These are phyloP conservation scores for Aquilaria malaccensis DNA, from an alignment of 345 rosid species.

Conservation along the genomic window DNA sequence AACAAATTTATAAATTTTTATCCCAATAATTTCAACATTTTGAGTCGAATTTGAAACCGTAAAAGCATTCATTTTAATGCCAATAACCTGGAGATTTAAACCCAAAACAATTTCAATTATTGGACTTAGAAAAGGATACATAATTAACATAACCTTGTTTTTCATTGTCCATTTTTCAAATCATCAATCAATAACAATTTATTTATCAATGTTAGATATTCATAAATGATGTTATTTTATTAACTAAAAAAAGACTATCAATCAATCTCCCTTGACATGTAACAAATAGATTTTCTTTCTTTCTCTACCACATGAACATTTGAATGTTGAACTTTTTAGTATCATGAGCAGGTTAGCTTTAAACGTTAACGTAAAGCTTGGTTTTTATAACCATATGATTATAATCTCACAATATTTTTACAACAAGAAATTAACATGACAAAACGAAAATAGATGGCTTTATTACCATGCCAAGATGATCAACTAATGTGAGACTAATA, in stretches of 20 bases:
- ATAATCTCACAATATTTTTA: not conserved
- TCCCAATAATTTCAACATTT: constrained; percentile 85
- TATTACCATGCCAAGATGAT: constrained; percentile 92
- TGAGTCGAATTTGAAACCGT: constrained; percentile 86
- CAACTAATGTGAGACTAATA: constrained; percentile 84
- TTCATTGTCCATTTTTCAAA: no score
- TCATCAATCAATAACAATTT: no score
- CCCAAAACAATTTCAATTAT: constrained; percentile 9
- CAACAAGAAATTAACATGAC: not conserved
- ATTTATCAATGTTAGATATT: no score
- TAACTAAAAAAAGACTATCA: no score
- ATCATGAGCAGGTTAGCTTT: not conserved
- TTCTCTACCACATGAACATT: no score
- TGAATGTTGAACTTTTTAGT: not conserved
- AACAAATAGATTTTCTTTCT: no score
- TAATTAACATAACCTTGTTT: no score
- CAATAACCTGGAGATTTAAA: constrained; percentile 54
- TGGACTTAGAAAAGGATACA: not conserved
- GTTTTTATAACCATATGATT: constrained; percentile 1
- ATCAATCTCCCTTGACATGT: no score
- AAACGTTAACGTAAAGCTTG: not conserved
- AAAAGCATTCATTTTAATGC: constrained; percentile 96
- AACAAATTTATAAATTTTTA: constrained; percentile 78
- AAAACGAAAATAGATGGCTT: constrained; percentile 14
- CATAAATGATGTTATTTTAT: no score